Conservation (phyloP, 2,329 filamentous ascomycete species). For the Nigrograna mackinnonii region DNA sequence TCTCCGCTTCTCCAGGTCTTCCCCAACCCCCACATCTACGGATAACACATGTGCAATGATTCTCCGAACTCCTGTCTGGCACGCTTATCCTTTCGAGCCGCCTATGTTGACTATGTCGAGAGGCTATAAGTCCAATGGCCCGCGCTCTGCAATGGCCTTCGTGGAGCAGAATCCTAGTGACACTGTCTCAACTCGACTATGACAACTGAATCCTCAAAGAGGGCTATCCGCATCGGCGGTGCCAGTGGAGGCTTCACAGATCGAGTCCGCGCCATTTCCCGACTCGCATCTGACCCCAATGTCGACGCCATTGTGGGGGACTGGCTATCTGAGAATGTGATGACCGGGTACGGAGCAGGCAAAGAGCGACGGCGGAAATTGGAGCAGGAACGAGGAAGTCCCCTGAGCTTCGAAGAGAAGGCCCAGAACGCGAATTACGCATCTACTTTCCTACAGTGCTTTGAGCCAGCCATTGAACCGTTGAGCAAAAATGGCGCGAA, state of each 20-base stretch:
- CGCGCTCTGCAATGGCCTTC: too few species aligned
- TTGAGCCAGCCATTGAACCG: constrained; percentile 10
- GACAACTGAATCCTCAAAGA: constrained; percentile 1
- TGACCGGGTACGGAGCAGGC: constrained; percentile 15
- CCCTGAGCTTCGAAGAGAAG: constrained; percentile 10
- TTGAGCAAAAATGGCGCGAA: constrained; percentile 32
- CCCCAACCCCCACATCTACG: constrained; percentile 3
- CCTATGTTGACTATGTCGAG: background rate
- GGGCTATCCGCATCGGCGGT: constrained; percentile 12
- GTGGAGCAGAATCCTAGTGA: background rate
- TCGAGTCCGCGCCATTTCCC: constrained; percentile 11
- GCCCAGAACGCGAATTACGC: constrained; percentile 9
- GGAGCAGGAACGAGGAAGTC: constrained; percentile 2
- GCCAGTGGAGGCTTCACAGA: constrained; percentile 14
- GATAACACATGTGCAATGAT: constrained; percentile 3
- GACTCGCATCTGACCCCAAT: constrained; percentile 10
- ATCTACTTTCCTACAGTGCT: constrained; percentile 14
- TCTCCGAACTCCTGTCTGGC: constrained; percentile 3
- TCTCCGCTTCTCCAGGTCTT: constrained; percentile 4
- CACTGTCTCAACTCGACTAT: background rate
- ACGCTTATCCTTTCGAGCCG: background rate
- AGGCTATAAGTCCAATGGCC: too few species aligned
- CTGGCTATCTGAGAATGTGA: constrained; percentile 19
- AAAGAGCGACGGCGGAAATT: constrained; percentile 11
- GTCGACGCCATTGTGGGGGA: constrained; percentile 16